Evolutionary conservation across 192 early-diverging fungal species (phyloP).

Genomic region (Linnemannia elongata): DNA sequence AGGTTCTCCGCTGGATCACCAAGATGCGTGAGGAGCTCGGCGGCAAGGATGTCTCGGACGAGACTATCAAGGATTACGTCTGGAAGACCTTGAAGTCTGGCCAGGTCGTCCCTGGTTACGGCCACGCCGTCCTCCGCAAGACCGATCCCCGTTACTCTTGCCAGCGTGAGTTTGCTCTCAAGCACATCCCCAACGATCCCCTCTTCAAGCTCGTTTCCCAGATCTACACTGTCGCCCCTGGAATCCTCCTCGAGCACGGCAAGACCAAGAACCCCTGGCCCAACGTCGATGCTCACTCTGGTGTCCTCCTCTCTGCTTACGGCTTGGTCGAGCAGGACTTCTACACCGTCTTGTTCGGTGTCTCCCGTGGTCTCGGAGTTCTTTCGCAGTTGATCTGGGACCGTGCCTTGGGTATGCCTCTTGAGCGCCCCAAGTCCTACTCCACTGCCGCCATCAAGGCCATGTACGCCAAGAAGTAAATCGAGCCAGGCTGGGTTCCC

Average conservation of each 20-base stretch:
- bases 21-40: conserved; percentile 94
- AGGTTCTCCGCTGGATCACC: conserved; percentile 97
- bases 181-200: conserved; percentile 96
- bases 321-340: conserved; percentile 98
- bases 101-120: conserved; percentile 98
- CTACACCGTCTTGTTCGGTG: conserved; percentile 99
- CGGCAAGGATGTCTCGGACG: conserved; percentile 85
- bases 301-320: conserved; percentile 96
- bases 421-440: conserved; percentile 94
- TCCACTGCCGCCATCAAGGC: conserved; percentile 89
- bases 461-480: conserved; percentile 75
- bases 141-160: conserved; percentile 96
- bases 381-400: conserved; percentile 97
- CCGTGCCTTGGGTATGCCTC: conserved; percentile 94
- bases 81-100: conserved; percentile 96
- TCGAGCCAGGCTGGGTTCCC: neutral
- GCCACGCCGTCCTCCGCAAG: conserved; percentile 97
- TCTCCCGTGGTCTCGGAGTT: conserved; percentile 97
- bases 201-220: conserved; percentile 96
- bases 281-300: conserved; percentile 99
- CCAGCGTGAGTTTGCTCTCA: conserved; percentile 98
- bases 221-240: conserved; percentile 96
- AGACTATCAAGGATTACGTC: conserved; percentile 96
- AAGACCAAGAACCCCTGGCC: conserved; percentile 99
- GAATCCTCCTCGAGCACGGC: conserved; percentile 97